Percentiles rank a stretch among this genome's conserved stretches.
Conservation (phyloP, 257 asterid species). For the Cynanchum wilfordii region DNA sequence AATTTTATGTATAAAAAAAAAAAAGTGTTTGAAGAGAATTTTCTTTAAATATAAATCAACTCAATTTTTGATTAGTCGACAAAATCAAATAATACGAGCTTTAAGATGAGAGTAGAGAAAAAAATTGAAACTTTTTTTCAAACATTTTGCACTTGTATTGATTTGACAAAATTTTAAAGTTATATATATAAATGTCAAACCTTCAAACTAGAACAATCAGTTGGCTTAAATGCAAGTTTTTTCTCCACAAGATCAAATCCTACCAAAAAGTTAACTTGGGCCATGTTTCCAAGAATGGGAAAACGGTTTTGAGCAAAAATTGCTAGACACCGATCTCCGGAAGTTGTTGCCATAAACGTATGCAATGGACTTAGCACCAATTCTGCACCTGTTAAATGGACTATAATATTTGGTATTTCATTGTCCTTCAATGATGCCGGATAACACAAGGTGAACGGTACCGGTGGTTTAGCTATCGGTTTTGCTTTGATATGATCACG, state of each 20-base stretch:
- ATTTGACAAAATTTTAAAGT: no score
- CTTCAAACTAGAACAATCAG: conserved; percentile 6
- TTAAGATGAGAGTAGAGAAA: no score
- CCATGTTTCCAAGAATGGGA: conserved; percentile 32
- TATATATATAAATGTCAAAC: no score
- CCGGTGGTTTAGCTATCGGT: conserved; percentile 17
- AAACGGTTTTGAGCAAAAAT: conserved; percentile 9
- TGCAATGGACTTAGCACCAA: conserved; percentile 32
- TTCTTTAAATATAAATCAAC: no score
- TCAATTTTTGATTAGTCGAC: no score
- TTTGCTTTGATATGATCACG: conserved; percentile 5
- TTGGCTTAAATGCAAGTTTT: conserved; percentile 11
- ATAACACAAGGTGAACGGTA: conserved; percentile 36
- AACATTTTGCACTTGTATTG: no score
- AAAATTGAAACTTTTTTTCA: no score
- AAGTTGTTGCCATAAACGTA: conserved; percentile 22
- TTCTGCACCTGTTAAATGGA: conserved; percentile 50
- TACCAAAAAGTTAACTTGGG: conserved; percentile 14
- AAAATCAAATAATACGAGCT: no score
- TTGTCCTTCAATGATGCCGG: not conserved
- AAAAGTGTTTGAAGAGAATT: no score
- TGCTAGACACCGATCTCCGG: conserved; percentile 36
- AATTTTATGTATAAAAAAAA: no score
- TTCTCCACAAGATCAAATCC: conserved; percentile 14
- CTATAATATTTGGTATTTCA: conserved; percentile 27